A percentile compares a stretch with the other conserved stretches of the same genome.
Conservation (phyloP, 495 filamentous ascomycete species). For the Xylaria intraflava region DNA sequence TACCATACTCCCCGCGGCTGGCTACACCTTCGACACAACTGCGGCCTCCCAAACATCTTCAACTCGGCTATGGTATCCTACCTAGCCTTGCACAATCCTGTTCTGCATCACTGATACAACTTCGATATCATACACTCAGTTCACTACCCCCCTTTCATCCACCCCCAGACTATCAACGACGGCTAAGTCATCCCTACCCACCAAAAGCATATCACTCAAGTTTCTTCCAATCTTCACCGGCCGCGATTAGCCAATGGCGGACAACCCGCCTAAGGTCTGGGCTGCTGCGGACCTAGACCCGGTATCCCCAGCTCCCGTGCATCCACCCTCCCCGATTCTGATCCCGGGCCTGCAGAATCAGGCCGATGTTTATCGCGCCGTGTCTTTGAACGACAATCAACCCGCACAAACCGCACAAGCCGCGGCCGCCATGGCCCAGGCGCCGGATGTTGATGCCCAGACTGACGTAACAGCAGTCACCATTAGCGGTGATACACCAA, state of each 20-base stretch:
- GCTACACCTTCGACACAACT: not conserved
- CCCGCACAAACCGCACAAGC: not conserved
- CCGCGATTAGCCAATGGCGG: constrained; percentile 27
- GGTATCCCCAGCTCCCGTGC: constrained; percentile 28
- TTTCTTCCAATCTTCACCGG: not conserved
- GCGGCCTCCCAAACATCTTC: not conserved
- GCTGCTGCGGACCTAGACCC: constrained; percentile 33
- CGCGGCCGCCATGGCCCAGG: not conserved
- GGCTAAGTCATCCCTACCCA: not conserved
- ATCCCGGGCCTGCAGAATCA: constrained; percentile 35
- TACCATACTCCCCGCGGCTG: not conserved
- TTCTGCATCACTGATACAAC: not conserved
- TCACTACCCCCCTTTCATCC: not conserved
- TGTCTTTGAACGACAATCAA: not conserved
- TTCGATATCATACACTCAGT: not conserved
- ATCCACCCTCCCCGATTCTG: constrained; percentile 27
- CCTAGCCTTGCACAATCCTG: not conserved
- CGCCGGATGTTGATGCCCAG: not conserved
- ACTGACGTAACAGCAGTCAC: not conserved
- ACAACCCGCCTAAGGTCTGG: constrained; percentile 27
- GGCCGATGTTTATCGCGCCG: constrained; percentile 18
- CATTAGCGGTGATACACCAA: not conserved
- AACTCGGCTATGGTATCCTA: not conserved
- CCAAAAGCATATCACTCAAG: not conserved
- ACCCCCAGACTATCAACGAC: not conserved